Conservation (phyloP, 1,284 basidiomycete genomes). For the Melampsora larici-populina region DNA sequence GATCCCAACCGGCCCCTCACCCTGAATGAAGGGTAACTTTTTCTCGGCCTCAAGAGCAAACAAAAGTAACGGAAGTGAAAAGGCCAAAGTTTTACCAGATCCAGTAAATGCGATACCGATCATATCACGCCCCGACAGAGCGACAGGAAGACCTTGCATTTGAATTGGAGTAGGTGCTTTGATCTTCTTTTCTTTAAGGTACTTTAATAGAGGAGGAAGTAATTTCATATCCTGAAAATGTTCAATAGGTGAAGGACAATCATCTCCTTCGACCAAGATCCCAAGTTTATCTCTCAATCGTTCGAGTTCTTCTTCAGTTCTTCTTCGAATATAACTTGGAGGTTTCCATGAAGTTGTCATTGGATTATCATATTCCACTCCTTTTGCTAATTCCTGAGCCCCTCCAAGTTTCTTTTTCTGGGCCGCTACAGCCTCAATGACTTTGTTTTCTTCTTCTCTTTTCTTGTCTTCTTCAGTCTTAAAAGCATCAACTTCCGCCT, state of each 20-base stretch:
- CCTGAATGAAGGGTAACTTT: slow-evolving; percentile 80
- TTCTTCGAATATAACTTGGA: slow-evolving; percentile 74
- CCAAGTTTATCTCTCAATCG: slow-evolving; percentile 82
- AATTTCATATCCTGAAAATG: slow-evolving; percentile 99
- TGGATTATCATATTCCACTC: slow-evolving; percentile 83
- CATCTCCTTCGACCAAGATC: slow-evolving; percentile 76
- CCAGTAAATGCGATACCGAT: slow-evolving; percentile 58
- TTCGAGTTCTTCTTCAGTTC: slow-evolving; percentile 67
- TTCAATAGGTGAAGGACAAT: slow-evolving; percentile 89
- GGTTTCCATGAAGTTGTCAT: slow-evolving; percentile 78
- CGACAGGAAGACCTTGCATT: slow-evolving; percentile 91
- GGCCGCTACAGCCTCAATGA: slow-evolving; percentile 85
- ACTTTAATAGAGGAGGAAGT: slow-evolving; percentile 74
- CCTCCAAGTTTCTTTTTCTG: slow-evolving; percentile 78
- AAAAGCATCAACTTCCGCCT: slow-evolving; percentile 58
- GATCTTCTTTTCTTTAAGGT: slow-evolving; percentile 80
- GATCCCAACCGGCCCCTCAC: slow-evolving; percentile 92
- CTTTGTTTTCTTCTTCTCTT: slow-evolving; percentile 82
- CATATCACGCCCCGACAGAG: slow-evolving; percentile 60
- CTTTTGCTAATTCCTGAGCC: slow-evolving; percentile 86
- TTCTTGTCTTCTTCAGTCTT: slow-evolving; percentile 64
- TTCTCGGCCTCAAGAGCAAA: slow-evolving; percentile 86
- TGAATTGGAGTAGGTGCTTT: slow-evolving; percentile 89
- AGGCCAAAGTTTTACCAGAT: slow-evolving; percentile 57
- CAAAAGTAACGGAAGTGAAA: slow-evolving; percentile 63